Base-by-base conservation (phyloP, 2,329 filamentous ascomycete genomes). In the Cryphonectria carpinicola region DNA sequence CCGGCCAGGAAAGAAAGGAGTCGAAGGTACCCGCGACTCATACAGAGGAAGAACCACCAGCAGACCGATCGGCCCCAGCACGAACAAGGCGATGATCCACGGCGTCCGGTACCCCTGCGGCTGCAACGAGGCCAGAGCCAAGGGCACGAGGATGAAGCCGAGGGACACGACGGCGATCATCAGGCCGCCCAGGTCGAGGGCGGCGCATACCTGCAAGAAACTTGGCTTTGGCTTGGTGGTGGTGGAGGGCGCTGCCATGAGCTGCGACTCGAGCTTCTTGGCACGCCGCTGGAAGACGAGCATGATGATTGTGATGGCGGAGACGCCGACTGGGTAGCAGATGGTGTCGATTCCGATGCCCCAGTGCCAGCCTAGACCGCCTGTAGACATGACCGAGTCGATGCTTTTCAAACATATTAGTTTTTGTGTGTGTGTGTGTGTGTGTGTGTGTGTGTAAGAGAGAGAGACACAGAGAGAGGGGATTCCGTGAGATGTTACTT, bases 281-380 rank as follows among this genome's bases (percentile, higher is more conserved):
- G 86, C 85, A 69, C 82, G 84, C 19, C 79, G 76, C 77, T 87
- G 84, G 74, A 85, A 87, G 74, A 83, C 81, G 65, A 83, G 82
- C 1, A 89, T 77, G 3, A 84, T 82, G 1, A 81, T 77, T 32
- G 85, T 82, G 43, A 88, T 81, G 35, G 86, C 85, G 37, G 83
- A 77, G 37, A 85, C 86, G 49, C 83, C 82, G n/a, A 87, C 78
- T 0, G 77, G 87, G 71, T 88, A 80, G 35, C 88, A 79, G 67
- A 89, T 84, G 13, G 85, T 84, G 79, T 87, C 84, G 76, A 89
- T 87, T 22, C 84, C 87, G 71, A 87, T 87, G 8, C 87, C 87
- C 87, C 86, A 88, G 74, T 85, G 80, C 86, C 86, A 88, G 17
- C 79, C 83, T 46, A 84, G 80, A 8, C 81, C 79, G 0, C 74